Evolutionary conservation across 192 early-diverging fungal genomes (phyloP).

Genomic region (Helicostylum pulchrum): DNA sequence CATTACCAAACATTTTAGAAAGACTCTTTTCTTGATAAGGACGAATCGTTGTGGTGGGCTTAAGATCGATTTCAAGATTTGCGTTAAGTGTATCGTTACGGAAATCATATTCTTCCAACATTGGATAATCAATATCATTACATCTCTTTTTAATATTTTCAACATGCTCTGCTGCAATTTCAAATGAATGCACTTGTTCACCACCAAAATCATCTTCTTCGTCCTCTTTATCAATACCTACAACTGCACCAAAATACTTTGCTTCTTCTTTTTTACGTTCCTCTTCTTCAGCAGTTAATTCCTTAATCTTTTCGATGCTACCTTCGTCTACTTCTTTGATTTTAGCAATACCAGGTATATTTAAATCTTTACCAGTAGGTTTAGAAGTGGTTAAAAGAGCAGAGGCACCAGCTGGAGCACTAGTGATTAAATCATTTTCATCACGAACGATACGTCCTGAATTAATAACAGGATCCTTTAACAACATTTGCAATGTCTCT

Average conservation of each 20-base stretch:
- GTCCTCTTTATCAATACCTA: constrained; percentile 55
- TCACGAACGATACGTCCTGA: constrained; percentile 58
- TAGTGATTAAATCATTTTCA: constrained; percentile 37
- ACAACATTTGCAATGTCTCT: constrained; percentile 72
- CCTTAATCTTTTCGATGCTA: constrained; percentile 13
- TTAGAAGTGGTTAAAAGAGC: constrained; percentile 24
- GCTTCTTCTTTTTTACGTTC: constrained; percentile 35
- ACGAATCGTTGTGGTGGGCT: constrained; percentile 92
- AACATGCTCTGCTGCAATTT: constrained; percentile 62
- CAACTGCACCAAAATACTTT: constrained; percentile 41
- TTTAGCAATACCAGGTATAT: constrained; percentile 60
- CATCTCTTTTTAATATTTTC: constrained; percentile 84
- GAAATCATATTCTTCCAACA: constrained; percentile 99
- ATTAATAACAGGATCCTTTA: constrained; percentile 74
- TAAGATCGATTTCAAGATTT: constrained; percentile 77
- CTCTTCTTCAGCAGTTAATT: constrained; percentile 24
- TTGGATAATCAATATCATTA: constrained; percentile 87
- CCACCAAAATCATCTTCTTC: constrained; percentile 72
- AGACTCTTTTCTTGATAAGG: constrained; percentile 87
- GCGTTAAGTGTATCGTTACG: constrained; percentile 64
- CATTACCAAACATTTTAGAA: constrained; percentile 94
- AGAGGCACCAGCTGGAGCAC: constrained; percentile 1
- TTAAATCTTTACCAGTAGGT: constrained; percentile 64
- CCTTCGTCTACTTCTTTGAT: constrained; percentile 40
- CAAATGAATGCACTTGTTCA: constrained; percentile 76